Base-by-base conservation (phyloP, 1,139 yeast species). In the Taphrina pruni region DNA sequence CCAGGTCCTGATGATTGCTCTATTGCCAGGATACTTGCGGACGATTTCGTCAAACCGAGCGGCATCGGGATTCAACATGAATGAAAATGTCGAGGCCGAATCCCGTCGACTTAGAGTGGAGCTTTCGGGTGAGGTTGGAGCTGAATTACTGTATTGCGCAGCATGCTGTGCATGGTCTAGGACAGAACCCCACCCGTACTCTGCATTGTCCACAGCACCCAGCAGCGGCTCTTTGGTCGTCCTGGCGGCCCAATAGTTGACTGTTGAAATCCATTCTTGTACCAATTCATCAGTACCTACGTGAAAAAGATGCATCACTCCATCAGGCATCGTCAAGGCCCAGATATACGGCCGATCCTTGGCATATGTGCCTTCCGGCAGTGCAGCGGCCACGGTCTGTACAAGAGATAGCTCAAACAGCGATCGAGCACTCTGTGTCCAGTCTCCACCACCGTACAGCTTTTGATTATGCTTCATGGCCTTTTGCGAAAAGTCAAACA, bases 181-280 rank as follows among this genome's bases (percentile, higher is more conserved):
- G 55, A 55, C 52, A n/a, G 48, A 57, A 20, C 75, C 85, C 97
- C 97, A 92, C 4, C 97, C 97, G 76, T 87, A 90, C 75, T 91
- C 96, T 60, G 87, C 84, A 58, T 89, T 88, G 1, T 92, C 85
- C 12, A 90, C 85, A 70, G 90, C 79, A 70, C 84, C 87, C 32
- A 81, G 78, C 2, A 83, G 77, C 0, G 97, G 97, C 41, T 89
- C 87, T 17, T 92, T 88, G 14, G 96, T 88, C 48, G 88, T 85
- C 73, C 94, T 84, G 1, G 95, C 89, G 1, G 96, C 91, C 97
- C 97, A 91, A 77, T 90, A 91, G 78, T 91, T 91, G 78, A 96
- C 88, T 1, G 94, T 85, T 73, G 88, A 85, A 45, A 89, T 86
- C 76, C 86, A 90, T 75, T 87, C 90, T 64, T 82, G 80, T 0